These are phyloP conservation scores for Auriscalpium orientale DNA, from an alignment of 768 basidiomycete genomes.

Conservation along the genomic window DNA sequence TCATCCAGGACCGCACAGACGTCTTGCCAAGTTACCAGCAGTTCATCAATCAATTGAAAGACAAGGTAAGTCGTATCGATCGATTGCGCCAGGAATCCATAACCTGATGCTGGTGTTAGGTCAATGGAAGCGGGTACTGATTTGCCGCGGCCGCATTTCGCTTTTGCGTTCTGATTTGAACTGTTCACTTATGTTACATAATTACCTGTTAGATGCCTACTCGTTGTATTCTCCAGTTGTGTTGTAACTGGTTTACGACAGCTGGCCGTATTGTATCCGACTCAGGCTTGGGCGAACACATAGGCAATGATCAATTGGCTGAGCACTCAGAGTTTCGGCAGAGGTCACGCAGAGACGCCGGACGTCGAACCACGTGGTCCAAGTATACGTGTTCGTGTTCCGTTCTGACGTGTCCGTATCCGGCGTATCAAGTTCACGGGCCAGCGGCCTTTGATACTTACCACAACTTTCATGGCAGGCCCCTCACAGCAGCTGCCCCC, in stretches of 20 bases:
- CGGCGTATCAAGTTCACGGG: no score
- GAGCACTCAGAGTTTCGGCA: no score
- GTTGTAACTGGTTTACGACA: no score
- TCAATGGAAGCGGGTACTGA: background rate
- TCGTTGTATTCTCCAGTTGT: background rate
- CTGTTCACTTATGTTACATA: background rate
- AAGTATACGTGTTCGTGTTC: no score
- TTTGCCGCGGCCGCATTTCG: background rate
- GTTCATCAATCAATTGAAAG: constrained; percentile 83
- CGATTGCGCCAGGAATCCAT: no score
- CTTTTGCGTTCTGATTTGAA: background rate
- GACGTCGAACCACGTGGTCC: no score
- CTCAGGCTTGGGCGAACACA: no score
- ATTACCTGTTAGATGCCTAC: background rate
- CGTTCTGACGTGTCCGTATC: no score
- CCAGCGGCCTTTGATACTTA: no score
- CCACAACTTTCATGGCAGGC: constrained; percentile 35
- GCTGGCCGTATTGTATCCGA: no score
- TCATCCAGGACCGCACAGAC: constrained; percentile 95
- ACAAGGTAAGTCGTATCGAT: constrained; percentile 50
- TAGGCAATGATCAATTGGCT: no score
- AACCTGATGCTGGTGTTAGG: background rate
- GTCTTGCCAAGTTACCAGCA: constrained; percentile 94
- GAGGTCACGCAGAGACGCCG: no score
- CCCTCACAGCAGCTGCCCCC: constrained; percentile 68